Conservation (phyloP, 2,329 filamentous ascomycete species). For the Fusarium sp. region DNA sequence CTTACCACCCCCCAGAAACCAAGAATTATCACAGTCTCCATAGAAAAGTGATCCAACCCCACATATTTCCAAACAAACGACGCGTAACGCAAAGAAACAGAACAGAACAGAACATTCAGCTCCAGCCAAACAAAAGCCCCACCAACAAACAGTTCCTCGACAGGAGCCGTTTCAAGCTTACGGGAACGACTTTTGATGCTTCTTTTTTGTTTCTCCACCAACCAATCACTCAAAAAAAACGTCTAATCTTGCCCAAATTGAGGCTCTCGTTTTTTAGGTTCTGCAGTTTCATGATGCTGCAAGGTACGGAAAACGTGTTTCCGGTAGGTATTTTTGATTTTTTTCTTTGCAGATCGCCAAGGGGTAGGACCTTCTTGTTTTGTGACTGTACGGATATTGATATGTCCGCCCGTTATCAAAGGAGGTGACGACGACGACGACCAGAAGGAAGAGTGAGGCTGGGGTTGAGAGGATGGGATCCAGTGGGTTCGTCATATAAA, state of each 20-base stretch:
- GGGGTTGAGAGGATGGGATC: conserved; percentile 25
- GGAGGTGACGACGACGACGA: conserved; percentile 22
- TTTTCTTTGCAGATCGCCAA: conserved; percentile 15
- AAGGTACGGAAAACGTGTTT: conserved; percentile 1
- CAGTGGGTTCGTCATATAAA: conserved; percentile 3
- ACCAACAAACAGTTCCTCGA: conserved; percentile 17
- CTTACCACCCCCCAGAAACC: neutral
- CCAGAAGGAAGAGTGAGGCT: neutral
- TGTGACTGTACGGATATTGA: neutral
- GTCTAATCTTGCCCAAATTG: neutral
- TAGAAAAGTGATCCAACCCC: conserved; percentile 5
- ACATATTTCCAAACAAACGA: conserved; percentile 28
- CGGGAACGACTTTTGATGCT: neutral
- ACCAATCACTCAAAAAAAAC: neutral
- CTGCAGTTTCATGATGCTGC: neutral
- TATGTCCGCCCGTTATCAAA: conserved; percentile 6
- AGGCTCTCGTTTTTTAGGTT: neutral
- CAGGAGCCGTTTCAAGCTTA: conserved; percentile 32
- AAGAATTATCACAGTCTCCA: conserved; percentile 10
- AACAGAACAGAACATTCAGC: conserved; percentile 2
- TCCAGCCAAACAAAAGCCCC: conserved; percentile 25
- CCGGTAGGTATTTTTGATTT: neutral
- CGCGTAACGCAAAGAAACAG: conserved; percentile 25
- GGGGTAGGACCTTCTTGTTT: neutral
- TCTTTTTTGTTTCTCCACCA: conserved; percentile 28